Percentiles rank a stretch among this genome's conserved stretches.
phyloP scores from a whole-genome alignment of 176 grass and related monocot species.

The Juncus inflexus region DNA sequence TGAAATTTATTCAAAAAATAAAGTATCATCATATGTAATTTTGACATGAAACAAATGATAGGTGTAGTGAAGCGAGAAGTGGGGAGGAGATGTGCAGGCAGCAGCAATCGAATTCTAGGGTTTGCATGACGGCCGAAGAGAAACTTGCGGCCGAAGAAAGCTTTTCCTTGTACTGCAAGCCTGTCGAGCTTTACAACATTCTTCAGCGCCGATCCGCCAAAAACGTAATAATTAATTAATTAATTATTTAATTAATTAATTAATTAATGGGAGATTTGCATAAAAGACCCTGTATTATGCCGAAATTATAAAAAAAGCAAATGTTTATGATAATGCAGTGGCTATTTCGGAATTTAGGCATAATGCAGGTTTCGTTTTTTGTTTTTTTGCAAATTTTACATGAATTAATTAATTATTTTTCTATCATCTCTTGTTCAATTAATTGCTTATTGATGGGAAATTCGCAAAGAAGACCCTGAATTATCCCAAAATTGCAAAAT shows the following conservation, averaged over 20 bases:
- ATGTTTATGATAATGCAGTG: slow-evolving; percentile 23
- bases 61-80: slow-evolving; percentile 42
- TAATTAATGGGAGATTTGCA: background rate
- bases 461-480: no score
- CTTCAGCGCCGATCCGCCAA: slow-evolving; percentile 44
- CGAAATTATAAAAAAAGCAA: background rate
- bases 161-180: slow-evolving; percentile 52
- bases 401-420: no score
- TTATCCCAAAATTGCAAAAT: no score
- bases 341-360: background rate
- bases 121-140: slow-evolving; percentile 57
- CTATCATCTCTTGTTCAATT: no score
- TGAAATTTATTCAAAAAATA: no score
- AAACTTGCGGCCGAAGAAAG: slow-evolving; percentile 62
- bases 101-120: slow-evolving; percentile 25
- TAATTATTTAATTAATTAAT: background rate
- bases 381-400: no score
- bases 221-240: slow-evolving; percentile 39
- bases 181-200: slow-evolving; percentile 56
- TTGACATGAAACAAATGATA: slow-evolving; percentile 37
- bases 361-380: slow-evolving; percentile 1
- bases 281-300: background rate
- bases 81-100: slow-evolving; percentile 54
- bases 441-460: no score
- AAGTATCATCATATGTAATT: background rate